These are phyloP conservation scores for Pholiota molesta DNA, from an alignment of 768 basidiomycete genomes.

Conservation along the genomic window DNA sequence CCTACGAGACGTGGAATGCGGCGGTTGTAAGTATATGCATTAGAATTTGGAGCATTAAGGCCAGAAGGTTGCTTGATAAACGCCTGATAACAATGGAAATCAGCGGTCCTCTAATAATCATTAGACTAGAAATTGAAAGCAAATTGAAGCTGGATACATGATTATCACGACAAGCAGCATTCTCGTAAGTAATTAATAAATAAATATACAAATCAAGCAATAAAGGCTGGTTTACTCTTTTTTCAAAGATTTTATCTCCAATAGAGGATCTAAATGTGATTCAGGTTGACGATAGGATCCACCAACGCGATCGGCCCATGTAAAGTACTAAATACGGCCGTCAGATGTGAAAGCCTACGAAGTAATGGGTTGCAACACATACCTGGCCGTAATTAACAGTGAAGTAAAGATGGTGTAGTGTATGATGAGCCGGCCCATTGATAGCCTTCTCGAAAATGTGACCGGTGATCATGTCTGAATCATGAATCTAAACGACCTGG, in stretches of 20 bases:
- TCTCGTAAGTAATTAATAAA: conserved; percentile 12
- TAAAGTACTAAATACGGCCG: conserved; percentile 79
- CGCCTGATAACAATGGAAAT: background rate
- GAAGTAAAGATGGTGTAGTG: conserved; percentile 95
- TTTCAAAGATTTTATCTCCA: conserved; percentile 55
- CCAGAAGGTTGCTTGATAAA: no score
- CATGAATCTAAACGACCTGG: conserved; percentile 73
- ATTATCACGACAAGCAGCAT: conserved; percentile 10
- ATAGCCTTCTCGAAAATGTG: conserved; percentile 86
- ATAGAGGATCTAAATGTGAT: conserved; percentile 80
- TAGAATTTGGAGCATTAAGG: no score
- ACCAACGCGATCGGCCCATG: conserved; percentile 85
- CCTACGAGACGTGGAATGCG: no score
- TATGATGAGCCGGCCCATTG: conserved; percentile 99
- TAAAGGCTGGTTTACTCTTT: conserved; percentile 19
- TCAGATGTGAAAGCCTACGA: background rate
- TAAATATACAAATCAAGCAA: conserved; percentile 23
- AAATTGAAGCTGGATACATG: conserved; percentile 1
- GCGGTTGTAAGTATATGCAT: no score
- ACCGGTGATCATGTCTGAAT: conserved; percentile 98
- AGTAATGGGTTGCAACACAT: conserved; percentile 23
- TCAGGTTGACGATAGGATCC: conserved; percentile 91
- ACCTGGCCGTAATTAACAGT: conserved; percentile 95
- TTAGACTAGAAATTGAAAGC: background rate
- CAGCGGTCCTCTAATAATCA: background rate